Evolutionary conservation across 257 asterid species (phyloP).

Genomic region (Solanum lignicaule): DNA sequence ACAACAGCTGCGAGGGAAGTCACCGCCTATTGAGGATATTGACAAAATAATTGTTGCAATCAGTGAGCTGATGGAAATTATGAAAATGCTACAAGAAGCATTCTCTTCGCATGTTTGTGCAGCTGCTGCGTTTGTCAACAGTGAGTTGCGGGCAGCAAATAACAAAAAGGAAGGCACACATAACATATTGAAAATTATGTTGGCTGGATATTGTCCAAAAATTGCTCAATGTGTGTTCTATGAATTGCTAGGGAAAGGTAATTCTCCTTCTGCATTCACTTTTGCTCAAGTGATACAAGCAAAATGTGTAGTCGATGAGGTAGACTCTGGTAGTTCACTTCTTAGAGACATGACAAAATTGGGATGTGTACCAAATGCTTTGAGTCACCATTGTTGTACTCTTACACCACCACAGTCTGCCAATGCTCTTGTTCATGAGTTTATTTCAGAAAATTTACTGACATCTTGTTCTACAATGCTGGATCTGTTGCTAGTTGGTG

Average conservation of each 20-base stretch:
- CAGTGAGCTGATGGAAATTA: background rate
- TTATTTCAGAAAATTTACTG: too few species aligned
- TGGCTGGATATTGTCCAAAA: conserved; percentile 64
- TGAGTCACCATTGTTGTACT: too few species aligned
- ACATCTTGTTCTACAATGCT: background rate
- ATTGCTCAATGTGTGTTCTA: conserved; percentile 75
- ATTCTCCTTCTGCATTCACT: conserved; percentile 63
- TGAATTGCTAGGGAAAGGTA: conserved; percentile 69
- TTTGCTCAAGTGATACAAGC: conserved; percentile 70
- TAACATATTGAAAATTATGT: conserved; percentile 40
- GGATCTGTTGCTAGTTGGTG: background rate
- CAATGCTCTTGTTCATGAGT: background rate
- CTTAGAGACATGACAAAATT: conserved; percentile 14
- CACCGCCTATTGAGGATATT: background rate
- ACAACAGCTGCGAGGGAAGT: background rate
- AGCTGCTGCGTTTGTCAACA: background rate
- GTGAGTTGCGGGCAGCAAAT: background rate
- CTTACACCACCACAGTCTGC: background rate
- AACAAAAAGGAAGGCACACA: background rate
- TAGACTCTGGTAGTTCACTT: conserved; percentile 64
- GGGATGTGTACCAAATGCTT: too few species aligned
- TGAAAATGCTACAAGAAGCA: background rate
- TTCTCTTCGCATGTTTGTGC: background rate
- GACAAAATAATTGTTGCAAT: background rate
- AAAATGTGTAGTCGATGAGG: conserved; percentile 50